Evolutionary conservation across 2,329 filamentous ascomycete species (phyloP).

Genomic region (Sphaerulina populicola): DNA sequence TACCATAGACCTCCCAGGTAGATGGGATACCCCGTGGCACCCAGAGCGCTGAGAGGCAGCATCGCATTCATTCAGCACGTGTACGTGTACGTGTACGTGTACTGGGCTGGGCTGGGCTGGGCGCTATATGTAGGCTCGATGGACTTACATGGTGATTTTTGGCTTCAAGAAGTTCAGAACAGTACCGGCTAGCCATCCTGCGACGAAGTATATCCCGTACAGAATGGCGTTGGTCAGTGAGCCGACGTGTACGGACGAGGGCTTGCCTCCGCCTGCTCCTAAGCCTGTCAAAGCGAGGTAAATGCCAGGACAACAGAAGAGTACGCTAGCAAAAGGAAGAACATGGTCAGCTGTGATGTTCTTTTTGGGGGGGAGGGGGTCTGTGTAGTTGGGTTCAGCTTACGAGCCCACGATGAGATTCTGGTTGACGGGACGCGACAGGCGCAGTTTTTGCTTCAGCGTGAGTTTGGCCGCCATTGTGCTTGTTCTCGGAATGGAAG

Average conservation of each 20-base stretch:
- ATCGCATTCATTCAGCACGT: neutral
- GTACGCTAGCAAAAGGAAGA: neutral
- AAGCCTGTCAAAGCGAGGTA: conserved; percentile 9
- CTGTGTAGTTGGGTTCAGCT: neutral
- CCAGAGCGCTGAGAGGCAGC: neutral
- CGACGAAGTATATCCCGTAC: conserved; percentile 6
- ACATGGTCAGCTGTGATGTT: neutral
- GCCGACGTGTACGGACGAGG: conserved; percentile 3
- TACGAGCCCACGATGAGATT: neutral
- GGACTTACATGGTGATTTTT: neutral
- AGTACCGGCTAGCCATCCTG: conserved; percentile 7
- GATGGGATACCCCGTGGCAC: conserved; percentile 35
- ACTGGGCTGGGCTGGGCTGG: too few relatives aligned
- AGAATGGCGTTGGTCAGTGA: conserved; percentile 7
- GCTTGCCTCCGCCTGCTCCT: conserved; percentile 8
- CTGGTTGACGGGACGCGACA: neutral
- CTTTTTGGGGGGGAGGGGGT: too few relatives aligned
- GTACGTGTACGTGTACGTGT: too few relatives aligned
- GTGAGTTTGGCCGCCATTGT: neutral
- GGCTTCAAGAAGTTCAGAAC: conserved; percentile 6
- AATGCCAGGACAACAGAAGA: neutral
- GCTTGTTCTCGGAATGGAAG: too few relatives aligned
- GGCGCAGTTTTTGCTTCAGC: neutral
- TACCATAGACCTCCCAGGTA: conserved; percentile 44
- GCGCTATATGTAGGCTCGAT: neutral